Percentiles rank a stretch among this genome's conserved stretches.
These are phyloP conservation scores for Amylostereum chailletii DNA, from an alignment of 1,284 basidiomycete genomes.

Conservation along the genomic window DNA sequence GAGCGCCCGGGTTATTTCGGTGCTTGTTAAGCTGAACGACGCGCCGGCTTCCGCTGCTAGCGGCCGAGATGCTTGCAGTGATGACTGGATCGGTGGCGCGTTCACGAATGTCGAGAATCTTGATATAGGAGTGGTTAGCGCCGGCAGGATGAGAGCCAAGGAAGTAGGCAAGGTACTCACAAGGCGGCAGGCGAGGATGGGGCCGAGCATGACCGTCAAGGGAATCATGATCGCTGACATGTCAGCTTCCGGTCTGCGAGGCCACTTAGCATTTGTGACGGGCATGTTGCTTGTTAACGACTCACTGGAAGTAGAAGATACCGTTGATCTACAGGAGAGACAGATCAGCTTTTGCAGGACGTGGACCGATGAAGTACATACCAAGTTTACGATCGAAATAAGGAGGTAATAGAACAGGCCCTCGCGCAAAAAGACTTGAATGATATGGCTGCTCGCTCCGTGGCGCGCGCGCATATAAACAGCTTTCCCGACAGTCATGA, in stretches of 20 bases:
- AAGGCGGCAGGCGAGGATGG: constrained; percentile 66
- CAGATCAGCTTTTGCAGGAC: constrained; percentile 2
- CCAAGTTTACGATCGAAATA: constrained; percentile 72
- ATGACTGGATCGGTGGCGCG: constrained; percentile 46
- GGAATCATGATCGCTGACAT: constrained; percentile 81
- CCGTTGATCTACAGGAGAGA: constrained; percentile 46
- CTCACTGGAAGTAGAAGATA: constrained; percentile 70
- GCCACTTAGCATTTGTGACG: no score
- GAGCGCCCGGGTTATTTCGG: no score
- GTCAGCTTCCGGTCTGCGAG: constrained; percentile 58
- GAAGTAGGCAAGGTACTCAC: constrained; percentile 26
- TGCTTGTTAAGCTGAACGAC: no score
- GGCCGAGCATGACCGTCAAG: constrained; percentile 76
- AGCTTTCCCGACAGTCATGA: constrained; percentile 70
- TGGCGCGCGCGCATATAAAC: constrained; percentile 61
- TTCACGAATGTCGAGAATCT: constrained; percentile 72
- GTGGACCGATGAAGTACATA: constrained; percentile 14
- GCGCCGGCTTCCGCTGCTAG: no score
- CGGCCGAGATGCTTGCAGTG: no score
- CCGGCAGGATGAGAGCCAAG: neutral
- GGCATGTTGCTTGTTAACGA: neutral
- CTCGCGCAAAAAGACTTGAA: constrained; percentile 75
- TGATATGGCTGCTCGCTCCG: constrained; percentile 66
- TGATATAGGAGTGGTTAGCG: neutral
- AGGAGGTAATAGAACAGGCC: constrained; percentile 76